phyloP scores from a whole-genome alignment of 805 yeast species.

The Cyberlindnera xishuangbannaensis region DNA sequence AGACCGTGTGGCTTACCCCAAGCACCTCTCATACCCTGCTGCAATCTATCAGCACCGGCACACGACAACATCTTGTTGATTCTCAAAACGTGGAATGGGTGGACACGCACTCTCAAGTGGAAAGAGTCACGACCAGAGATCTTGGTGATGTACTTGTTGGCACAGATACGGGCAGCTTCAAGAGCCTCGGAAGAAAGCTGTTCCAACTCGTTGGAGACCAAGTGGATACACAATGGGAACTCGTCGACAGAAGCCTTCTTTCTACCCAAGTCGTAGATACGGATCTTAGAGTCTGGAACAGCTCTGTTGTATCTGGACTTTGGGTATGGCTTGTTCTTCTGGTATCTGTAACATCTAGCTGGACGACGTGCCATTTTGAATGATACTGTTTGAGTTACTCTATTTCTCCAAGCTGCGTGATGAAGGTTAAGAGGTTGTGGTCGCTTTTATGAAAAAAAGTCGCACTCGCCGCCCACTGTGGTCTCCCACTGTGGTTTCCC shows the following conservation, averaged over 20 bases:
- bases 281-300: slow-evolving; percentile 99
- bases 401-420: not conserved
- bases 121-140: slow-evolving; percentile 97
- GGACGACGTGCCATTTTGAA: slow-evolving; percentile 99
- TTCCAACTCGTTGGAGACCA: slow-evolving; percentile 98
- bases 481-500: not conserved
- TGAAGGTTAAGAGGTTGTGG: not conserved
- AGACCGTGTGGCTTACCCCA: slow-evolving; percentile 99
- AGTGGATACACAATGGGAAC: slow-evolving; percentile 96
- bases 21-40: slow-evolving; percentile 99
- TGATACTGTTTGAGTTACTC: too few species aligned
- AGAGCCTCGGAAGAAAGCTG: slow-evolving; percentile 99
- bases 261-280: slow-evolving; percentile 99
- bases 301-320: slow-evolving; percentile 99
- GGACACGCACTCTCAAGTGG: slow-evolving; percentile 99
- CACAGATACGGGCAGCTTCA: slow-evolving; percentile 99
- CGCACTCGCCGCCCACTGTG: not conserved
- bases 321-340: slow-evolving; percentile 99
- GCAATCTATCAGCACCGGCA: slow-evolving; percentile 99
- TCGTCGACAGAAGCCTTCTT: slow-evolving; percentile 99
- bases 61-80: slow-evolving; percentile 99
- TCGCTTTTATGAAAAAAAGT: slow-evolving; percentile 10
- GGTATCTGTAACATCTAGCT: slow-evolving; percentile 99
- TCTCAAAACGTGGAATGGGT: slow-evolving; percentile 99
- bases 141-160: slow-evolving; percentile 98